phyloP scores from a whole-genome alignment of 2,329 filamentous ascomycete genomes.

The Phialophora tarda region DNA sequence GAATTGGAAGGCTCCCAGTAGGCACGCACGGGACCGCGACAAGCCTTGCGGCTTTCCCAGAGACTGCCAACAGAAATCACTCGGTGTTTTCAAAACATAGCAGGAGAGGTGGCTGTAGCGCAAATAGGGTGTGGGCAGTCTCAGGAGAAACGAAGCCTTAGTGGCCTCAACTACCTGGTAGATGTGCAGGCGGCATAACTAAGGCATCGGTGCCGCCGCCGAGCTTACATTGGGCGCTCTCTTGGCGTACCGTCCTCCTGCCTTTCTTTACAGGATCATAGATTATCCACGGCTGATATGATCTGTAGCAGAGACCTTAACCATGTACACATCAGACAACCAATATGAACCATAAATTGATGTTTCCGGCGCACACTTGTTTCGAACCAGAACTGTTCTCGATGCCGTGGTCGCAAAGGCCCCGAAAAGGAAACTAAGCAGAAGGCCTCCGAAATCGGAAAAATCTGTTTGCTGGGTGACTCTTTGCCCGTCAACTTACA shows the following conservation, averaged over 20 bases:
- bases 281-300: background rate
- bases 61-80: no score
- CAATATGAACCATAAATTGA: background rate
- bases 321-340: background rate
- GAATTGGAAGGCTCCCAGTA: no score
- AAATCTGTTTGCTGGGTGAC: background rate
- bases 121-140: no score
- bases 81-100: no score
- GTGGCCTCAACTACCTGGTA: no score
- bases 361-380: background rate
- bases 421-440: constrained; percentile 19
- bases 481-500: background rate
- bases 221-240: background rate
- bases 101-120: no score
- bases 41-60: no score
- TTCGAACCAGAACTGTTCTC: background rate
- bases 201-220: background rate
- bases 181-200: no score
- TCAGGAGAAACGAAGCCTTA: no score
- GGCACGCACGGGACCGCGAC: no score
- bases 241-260: background rate
- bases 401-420: background rate
- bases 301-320: no score
- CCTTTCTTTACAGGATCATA: background rate
- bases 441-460: constrained; percentile 4